phyloP scores from a whole-genome alignment of 169 alveolate genomes.

The Amoebophrya sp. region DNA sequence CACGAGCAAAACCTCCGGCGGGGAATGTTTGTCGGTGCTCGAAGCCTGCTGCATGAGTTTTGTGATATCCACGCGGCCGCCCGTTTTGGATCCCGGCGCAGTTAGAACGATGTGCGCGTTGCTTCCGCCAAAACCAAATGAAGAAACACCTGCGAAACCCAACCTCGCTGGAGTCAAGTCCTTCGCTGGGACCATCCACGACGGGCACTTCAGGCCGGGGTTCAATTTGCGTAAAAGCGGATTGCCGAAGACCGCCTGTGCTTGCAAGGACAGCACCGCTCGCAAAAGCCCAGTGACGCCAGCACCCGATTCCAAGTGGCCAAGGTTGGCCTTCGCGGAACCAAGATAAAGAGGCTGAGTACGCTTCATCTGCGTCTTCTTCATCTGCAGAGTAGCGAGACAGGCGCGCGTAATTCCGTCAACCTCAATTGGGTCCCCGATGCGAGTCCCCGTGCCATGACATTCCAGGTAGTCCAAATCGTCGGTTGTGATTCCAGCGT shows the following conservation, averaged over 20 bases:
- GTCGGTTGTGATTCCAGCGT: neutral
- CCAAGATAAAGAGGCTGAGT: neutral
- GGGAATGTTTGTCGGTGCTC: too few species aligned
- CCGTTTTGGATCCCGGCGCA: neutral
- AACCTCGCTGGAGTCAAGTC: neutral
- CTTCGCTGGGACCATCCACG: neutral
- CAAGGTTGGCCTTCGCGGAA: neutral
- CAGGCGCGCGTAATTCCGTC: neutral
- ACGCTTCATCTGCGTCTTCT: too few species aligned
- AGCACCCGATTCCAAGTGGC: neutral
- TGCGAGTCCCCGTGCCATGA: neutral
- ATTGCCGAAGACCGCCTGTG: neutral
- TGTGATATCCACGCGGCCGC: too few species aligned
- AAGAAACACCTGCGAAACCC: neutral
- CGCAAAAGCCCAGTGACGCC: neutral
- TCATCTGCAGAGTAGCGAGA: neutral
- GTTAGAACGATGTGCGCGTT: neutral
- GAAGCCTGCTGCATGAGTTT: too few species aligned
- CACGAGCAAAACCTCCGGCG: too few species aligned
- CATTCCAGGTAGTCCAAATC: neutral
- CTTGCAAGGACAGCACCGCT: neutral
- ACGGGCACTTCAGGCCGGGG: neutral
- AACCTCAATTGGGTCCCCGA: neutral
- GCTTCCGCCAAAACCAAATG: neutral
- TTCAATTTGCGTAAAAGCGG: neutral